Percentiles rank a stretch among this genome's conserved stretches.
Conservation (phyloP, 2,329 filamentous ascomycete genomes). For the Microdochium nivale region DNA sequence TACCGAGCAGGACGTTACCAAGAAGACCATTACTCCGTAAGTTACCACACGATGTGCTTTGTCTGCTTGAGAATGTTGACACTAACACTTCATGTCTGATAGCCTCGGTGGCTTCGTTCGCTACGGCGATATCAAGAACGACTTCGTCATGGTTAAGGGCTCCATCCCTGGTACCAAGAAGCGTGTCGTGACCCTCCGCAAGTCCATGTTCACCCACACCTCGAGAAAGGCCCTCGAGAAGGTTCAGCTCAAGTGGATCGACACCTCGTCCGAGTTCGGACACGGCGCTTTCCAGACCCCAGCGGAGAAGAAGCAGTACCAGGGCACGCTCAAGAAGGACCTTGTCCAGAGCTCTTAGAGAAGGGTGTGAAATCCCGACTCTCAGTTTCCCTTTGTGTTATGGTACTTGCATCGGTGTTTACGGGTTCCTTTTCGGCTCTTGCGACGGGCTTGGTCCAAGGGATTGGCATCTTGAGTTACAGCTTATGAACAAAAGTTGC, state of each 20-base stretch:
- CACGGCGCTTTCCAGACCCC: constrained; percentile 99
- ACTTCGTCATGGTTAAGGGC: constrained; percentile 97
- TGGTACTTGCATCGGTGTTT: constrained; percentile 47
- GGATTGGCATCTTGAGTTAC: constrained; percentile 20
- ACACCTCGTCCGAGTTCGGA: constrained; percentile 99
- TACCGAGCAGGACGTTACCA: constrained; percentile 92
- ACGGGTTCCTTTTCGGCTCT: constrained; percentile 33
- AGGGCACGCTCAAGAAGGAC: constrained; percentile 99
- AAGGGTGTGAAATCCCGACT: constrained; percentile 7
- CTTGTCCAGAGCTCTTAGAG: constrained; percentile 39
- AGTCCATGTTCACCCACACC: constrained; percentile 97
- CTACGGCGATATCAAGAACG: constrained; percentile 99
- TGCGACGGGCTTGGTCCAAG: constrained; percentile 21
- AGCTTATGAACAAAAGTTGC: constrained; percentile 24
- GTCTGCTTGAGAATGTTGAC: constrained; percentile 1
- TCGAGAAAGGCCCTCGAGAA: constrained; percentile 95
- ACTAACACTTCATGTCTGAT: constrained; percentile 21
- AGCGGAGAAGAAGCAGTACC: constrained; percentile 94
- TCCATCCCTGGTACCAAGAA: constrained; percentile 98
- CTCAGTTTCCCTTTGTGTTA: constrained; percentile 32
- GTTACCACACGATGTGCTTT: constrained; percentile 30
- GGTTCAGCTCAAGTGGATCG: constrained; percentile 99
- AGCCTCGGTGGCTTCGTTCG: constrained; percentile 99
- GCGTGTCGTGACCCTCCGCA: constrained; percentile 96
- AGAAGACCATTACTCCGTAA: constrained; percentile 99